These are phyloP conservation scores for Neurospora terricola DNA, from an alignment of 495 filamentous ascomycete genomes.

Conservation along the genomic window DNA sequence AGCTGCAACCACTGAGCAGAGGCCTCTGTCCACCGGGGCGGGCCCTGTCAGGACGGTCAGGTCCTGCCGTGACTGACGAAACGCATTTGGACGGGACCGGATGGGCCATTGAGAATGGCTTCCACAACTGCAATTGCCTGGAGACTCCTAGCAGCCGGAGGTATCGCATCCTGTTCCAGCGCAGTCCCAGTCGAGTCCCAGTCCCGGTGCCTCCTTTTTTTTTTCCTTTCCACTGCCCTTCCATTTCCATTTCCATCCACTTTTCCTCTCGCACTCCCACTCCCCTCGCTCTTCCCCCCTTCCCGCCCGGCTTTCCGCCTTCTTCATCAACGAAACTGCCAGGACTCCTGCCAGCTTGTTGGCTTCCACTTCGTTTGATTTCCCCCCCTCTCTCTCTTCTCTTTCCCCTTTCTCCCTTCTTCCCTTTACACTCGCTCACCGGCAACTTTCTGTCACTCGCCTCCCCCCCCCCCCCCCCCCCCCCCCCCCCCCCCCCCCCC, in stretches of 20 bases:
- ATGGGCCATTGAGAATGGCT: not conserved
- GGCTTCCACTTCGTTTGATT: conserved; percentile 11
- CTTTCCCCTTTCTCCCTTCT: conserved; percentile 12
- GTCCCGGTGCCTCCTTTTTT: not conserved
- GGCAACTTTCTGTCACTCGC: conserved; percentile 13
- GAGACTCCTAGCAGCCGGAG: not conserved
- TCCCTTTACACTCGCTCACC: conserved; percentile 12
- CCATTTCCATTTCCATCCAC: not conserved
- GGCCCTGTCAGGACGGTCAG: not conserved
- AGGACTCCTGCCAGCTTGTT: not conserved
- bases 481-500: no score
- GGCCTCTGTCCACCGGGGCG: not conserved
- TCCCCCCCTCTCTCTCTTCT: conserved; percentile 13
- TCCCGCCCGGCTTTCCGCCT: not conserved
- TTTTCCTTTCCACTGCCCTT: not conserved
- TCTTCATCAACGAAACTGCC: not conserved
- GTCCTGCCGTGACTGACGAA: not conserved
- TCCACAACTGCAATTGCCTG: not conserved
- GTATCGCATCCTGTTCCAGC: not conserved
- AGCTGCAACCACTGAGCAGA: not conserved
- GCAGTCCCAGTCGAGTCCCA: not conserved
- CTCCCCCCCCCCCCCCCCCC: conserved; percentile 12
- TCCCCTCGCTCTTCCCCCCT: not conserved
- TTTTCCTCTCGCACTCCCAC: not conserved
- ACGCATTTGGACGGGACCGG: not conserved